A percentile compares a stretch with the other conserved stretches of the same genome.
These are phyloP conservation scores for Coniosporium apollinis DNA, from an alignment of 495 filamentous ascomycete species.

Conservation along the genomic window DNA sequence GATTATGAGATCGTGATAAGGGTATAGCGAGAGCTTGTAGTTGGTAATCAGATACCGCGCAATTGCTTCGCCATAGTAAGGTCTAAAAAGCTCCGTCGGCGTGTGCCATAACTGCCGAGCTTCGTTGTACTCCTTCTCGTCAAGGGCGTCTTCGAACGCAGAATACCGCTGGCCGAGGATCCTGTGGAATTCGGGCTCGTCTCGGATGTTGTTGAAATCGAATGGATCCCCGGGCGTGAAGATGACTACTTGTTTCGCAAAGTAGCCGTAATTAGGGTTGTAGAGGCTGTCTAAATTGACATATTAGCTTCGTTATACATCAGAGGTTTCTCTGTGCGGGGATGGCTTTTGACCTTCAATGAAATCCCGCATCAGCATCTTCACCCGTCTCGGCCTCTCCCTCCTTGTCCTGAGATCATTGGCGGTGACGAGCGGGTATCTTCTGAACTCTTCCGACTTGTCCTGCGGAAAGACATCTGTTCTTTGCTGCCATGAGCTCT, in stretches of 20 bases:
- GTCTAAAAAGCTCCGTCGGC: slow-evolving; percentile 89
- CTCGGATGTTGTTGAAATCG: slow-evolving; percentile 60
- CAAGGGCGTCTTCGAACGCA: slow-evolving; percentile 77
- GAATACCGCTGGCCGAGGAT: slow-evolving; percentile 64
- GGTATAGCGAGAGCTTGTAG: slow-evolving; percentile 85
- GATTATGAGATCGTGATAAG: slow-evolving; percentile 92
- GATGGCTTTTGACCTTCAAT: slow-evolving; percentile 56
- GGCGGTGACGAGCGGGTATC: slow-evolving; percentile 72
- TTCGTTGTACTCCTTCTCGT: slow-evolving; percentile 48
- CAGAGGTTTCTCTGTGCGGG: neutral
- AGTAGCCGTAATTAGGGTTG: slow-evolving; percentile 95
- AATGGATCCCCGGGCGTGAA: slow-evolving; percentile 91
- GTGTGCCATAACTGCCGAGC: slow-evolving; percentile 96
- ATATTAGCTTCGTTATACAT: neutral
- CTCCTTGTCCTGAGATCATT: slow-evolving; percentile 50
- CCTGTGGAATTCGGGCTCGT: slow-evolving; percentile 68
- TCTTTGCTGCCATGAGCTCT: slow-evolving; percentile 67
- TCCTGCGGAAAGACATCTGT: slow-evolving; percentile 52
- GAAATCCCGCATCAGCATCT: slow-evolving; percentile 95
- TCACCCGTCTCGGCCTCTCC: slow-evolving; percentile 71
- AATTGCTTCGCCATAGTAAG: slow-evolving; percentile 93
- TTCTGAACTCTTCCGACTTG: slow-evolving; percentile 58
- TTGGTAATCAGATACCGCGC: slow-evolving; percentile 86
- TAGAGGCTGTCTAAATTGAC: slow-evolving; percentile 66
- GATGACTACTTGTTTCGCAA: slow-evolving; percentile 92